Evolutionary conservation across 1,284 basidiomycete species (phyloP), one percentile per base, ranked within the genome.

Genomic region (Moniliella sp.): DNA sequence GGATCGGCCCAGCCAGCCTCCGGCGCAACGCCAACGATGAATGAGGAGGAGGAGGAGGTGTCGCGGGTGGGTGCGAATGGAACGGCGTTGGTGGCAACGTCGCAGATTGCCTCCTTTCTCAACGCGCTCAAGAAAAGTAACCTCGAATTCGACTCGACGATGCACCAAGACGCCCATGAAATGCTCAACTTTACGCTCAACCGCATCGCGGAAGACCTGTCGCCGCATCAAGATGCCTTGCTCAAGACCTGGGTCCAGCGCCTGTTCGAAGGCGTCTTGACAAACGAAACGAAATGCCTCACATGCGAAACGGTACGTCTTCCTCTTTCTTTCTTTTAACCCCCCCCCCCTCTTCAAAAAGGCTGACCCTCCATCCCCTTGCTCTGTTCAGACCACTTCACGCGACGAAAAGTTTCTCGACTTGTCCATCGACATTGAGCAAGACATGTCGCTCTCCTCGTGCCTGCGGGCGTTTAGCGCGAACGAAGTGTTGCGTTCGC

Each of bases 361-460:
- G 9, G 15, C 3, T 8, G 4, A 4, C 9, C 8, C 4, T 11
- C 30, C 14, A 21, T 28, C 15, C 15, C 17, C 17, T 13, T 12
- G 15, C 14, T 15, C 10, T 2, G 2, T 10, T 11, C 44, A 81
- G 75, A 75, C 88, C n/a, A 91, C 86, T 2, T 78, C 81, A 11
- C 75, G 91, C 19, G 88, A 94, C 57, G 88, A 97, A 61, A 74
- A 75, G 5, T 97, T 97, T 64, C 70, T 97, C 33, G 91, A 97
- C 64, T 67, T 97, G 15, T 93, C 84, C 5, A 84, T 97, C 61
- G 88, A 97, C 61, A 94, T 97, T 44, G 83, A 93, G 57, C 81
- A 88, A 62, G 88, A 94, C 63, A 78, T 82, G 3, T 88, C 81
- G 41, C 75, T 97, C 32, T 88, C 86, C 0, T 78, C 84, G 4